These are phyloP conservation scores for Aspergillus proliferans DNA, from an alignment of 2,329 filamentous ascomycete species.

Conservation along the genomic window DNA sequence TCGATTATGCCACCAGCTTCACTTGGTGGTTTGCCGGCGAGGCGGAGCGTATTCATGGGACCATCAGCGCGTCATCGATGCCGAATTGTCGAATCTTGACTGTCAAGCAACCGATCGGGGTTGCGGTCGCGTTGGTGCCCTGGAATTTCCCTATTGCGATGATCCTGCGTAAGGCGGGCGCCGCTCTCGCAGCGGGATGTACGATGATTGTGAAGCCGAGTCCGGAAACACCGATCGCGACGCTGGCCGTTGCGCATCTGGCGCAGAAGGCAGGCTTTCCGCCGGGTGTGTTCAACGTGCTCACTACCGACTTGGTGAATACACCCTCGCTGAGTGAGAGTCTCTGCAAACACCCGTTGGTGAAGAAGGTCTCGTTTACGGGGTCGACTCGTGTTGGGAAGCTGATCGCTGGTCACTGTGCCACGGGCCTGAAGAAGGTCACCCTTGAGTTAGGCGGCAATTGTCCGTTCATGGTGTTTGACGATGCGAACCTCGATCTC, in stretches of 20 bases:
- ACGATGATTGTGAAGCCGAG: conserved; percentile 69
- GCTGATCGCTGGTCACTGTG: conserved; percentile 54
- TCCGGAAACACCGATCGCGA: conserved; percentile 59
- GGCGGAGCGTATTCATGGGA: conserved; percentile 58
- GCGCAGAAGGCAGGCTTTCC: conserved; percentile 53
- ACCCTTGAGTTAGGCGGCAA: conserved; percentile 61
- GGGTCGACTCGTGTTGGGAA: conserved; percentile 57
- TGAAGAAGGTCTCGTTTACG: conserved; percentile 58
- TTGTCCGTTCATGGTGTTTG: conserved; percentile 59
- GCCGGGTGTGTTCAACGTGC: conserved; percentile 54
- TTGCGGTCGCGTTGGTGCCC: conserved; percentile 61
- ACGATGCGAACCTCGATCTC: conserved; percentile 55
- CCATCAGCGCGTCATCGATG: conserved; percentile 52
- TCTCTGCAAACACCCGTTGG: conserved; percentile 51
- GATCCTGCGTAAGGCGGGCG: conserved; percentile 61
- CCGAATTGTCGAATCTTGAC: conserved; percentile 62
- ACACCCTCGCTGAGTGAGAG: conserved; percentile 39
- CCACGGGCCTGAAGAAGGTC: conserved; percentile 57
- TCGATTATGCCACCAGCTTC: conserved; percentile 52
- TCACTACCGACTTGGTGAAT: conserved; percentile 47
- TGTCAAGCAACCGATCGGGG: conserved; percentile 68
- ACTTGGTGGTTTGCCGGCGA: conserved; percentile 57
- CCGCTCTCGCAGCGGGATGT: conserved; percentile 65
- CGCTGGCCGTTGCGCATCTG: conserved; percentile 48
- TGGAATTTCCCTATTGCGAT: conserved; percentile 68